Percentiles rank a stretch among this genome's conserved stretches.
phyloP scores from a whole-genome alignment of 495 filamentous ascomycete genomes.

The Neurospora sp. region DNA sequence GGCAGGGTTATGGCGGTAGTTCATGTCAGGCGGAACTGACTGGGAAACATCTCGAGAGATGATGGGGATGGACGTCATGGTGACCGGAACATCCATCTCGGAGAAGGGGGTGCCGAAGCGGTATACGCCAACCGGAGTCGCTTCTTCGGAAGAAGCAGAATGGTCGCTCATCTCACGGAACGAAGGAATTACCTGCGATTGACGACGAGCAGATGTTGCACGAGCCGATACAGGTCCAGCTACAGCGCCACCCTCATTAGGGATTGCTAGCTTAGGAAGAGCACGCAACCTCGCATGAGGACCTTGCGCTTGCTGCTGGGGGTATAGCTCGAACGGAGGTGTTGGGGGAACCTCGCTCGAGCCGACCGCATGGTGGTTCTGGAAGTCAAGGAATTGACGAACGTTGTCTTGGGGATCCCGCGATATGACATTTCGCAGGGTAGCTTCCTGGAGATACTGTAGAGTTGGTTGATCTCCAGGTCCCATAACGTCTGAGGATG shows the following conservation, averaged over 20 bases:
- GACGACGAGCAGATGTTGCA: constrained; percentile 12
- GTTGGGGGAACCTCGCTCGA: constrained; percentile 47
- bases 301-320: constrained; percentile 19
- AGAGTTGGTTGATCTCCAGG: constrained; percentile 49
- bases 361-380: constrained; percentile 43
- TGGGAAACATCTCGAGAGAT: constrained; percentile 65
- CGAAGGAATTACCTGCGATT: constrained; percentile 30
- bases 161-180: constrained; percentile 42
- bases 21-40: constrained; percentile 91
- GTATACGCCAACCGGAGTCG: constrained; percentile 47
- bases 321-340: constrained; percentile 44
- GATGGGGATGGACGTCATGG: constrained; percentile 57
- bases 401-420: constrained; percentile 89
- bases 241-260: constrained; percentile 13
- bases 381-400: constrained; percentile 74
- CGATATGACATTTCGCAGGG: constrained; percentile 52
- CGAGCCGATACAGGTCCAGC: constrained; percentile 11
- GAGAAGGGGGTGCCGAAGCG: constrained; percentile 73
- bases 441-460: constrained; percentile 58
- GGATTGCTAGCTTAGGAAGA: constrained; percentile 52
- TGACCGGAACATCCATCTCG: constrained; percentile 82
- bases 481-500: constrained; percentile 82
- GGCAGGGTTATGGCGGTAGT: constrained; percentile 42
- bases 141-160: constrained; percentile 37
- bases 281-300: constrained; percentile 41